These are phyloP conservation scores for Pseudohyphozyma bogoriensis DNA, from an alignment of 768 basidiomycete genomes.

Conservation along the genomic window DNA sequence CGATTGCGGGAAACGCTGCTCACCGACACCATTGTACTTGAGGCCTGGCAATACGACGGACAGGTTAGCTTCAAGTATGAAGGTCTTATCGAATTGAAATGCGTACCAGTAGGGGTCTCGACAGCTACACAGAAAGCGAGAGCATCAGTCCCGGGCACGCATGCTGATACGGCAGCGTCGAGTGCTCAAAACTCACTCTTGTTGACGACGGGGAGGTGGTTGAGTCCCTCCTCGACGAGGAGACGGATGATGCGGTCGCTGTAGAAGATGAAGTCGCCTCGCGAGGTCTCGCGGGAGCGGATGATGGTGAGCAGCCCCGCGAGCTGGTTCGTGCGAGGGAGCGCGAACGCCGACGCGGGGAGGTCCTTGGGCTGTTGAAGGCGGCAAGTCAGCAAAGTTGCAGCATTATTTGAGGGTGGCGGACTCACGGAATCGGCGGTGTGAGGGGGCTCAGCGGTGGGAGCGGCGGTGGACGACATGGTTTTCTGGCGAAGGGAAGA, in stretches of 20 bases:
- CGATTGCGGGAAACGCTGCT: too few species aligned
- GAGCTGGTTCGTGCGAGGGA: constrained; percentile 63
- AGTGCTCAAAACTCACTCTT: constrained; percentile 46
- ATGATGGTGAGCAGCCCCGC: constrained; percentile 63
- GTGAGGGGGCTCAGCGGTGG: too few species aligned
- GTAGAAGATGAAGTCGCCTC: constrained; percentile 92
- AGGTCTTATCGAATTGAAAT: not conserved
- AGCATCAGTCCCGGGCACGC: not conserved
- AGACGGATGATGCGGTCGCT: constrained; percentile 66
- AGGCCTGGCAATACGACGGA: constrained; percentile 48
- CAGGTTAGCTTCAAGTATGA: not conserved
- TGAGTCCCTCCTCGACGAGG: constrained; percentile 53
- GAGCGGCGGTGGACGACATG: too few species aligned
- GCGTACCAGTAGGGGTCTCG: constrained; percentile 64
- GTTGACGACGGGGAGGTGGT: constrained; percentile 68
- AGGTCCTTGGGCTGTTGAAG: constrained; percentile 35
- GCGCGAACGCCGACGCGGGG: constrained; percentile 74
- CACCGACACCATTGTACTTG: constrained; percentile 75
- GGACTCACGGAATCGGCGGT: too few species aligned
- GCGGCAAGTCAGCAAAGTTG: too few species aligned
- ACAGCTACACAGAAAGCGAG: constrained; percentile 39
- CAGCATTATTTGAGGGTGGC: too few species aligned
- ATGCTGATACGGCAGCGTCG: too few species aligned
- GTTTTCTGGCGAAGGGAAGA: too few species aligned
- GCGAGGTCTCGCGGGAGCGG: constrained; percentile 66